These are phyloP conservation scores for Boletus holoroseus DNA, from an alignment of 1,284 basidiomycete species.

Conservation along the genomic window DNA sequence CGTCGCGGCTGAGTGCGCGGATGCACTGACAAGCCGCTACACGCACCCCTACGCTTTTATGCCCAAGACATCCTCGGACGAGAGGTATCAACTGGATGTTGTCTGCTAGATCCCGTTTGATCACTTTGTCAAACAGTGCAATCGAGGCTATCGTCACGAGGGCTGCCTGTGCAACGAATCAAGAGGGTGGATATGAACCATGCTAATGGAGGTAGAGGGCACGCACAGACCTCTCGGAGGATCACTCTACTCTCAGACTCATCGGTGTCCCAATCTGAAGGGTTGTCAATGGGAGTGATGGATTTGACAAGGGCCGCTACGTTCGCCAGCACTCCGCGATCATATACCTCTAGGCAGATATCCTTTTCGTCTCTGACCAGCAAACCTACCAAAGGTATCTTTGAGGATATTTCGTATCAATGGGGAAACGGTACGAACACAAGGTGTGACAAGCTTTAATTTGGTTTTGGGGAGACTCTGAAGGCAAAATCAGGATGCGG, in stretches of 20 bases:
- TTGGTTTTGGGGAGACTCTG: constrained; percentile 40
- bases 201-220: neutral
- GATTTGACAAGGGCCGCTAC: constrained; percentile 46
- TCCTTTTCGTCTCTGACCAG: constrained; percentile 66
- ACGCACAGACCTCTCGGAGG: constrained; percentile 55
- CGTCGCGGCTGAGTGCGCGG: constrained; percentile 72
- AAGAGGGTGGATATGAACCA: constrained; percentile 3
- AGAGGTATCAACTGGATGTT: constrained; percentile 47
- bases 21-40: constrained; percentile 83
- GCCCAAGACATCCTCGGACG: constrained; percentile 50
- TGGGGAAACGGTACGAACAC: constrained; percentile 39
- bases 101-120: constrained; percentile 63
- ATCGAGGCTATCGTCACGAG: constrained; percentile 68
- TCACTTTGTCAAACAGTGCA: constrained; percentile 63
- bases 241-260: constrained; percentile 55
- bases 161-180: constrained; percentile 46
- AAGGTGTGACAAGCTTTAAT: constrained; percentile 68
- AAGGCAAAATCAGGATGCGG: constrained; percentile 44
- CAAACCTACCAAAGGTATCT: constrained; percentile 44
- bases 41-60: constrained; percentile 68
- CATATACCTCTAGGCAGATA: constrained; percentile 59
- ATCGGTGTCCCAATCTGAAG: constrained; percentile 48
- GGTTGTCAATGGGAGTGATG: constrained; percentile 46
- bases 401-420: neutral
- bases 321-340: constrained; percentile 53